Percentiles rank a stretch among this genome's conserved stretches.
phyloP scores from a whole-genome alignment of 2,329 filamentous ascomycete species.

The Zymoseptoria tritici region DNA sequence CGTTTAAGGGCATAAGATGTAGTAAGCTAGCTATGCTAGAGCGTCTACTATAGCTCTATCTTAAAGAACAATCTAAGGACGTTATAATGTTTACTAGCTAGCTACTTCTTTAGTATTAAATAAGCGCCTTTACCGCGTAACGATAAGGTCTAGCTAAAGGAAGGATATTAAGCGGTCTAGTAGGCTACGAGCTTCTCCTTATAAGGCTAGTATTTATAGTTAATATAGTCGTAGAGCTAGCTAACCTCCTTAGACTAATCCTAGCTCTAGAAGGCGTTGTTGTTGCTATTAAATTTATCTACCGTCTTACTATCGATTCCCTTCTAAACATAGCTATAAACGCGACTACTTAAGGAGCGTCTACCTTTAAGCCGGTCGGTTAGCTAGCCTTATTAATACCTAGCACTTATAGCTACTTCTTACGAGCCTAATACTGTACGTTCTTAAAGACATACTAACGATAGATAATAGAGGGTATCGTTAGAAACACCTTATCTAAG shows the following conservation, averaged over 20 bases:
- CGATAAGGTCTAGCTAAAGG: neutral
- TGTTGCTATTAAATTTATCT: neutral
- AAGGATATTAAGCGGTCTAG: neutral
- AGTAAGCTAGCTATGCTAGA: neutral
- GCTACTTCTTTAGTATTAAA: neutral
- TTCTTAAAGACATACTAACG: neutral
- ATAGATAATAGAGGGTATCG: neutral
- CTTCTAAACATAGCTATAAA: neutral
- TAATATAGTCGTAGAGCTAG: neutral
- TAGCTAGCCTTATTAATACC: neutral
- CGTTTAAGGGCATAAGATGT: neutral
- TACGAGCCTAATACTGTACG: neutral
- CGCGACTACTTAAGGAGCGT: neutral
- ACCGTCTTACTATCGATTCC: neutral
- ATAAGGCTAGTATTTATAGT: neutral
- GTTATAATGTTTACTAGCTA: neutral
- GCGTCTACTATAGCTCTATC: neutral
- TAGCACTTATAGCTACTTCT: neutral
- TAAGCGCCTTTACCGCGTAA: neutral
- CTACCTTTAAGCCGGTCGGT: neutral
- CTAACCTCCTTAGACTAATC: neutral
- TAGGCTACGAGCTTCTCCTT: neutral
- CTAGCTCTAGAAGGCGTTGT: neutral
- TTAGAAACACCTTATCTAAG: neutral
- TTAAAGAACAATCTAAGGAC: neutral